Evolutionary conservation across 2,329 filamentous ascomycete species (phyloP), one percentile per base, ranked within the genome.

Genomic region (Aspergillus terreus): DNA sequence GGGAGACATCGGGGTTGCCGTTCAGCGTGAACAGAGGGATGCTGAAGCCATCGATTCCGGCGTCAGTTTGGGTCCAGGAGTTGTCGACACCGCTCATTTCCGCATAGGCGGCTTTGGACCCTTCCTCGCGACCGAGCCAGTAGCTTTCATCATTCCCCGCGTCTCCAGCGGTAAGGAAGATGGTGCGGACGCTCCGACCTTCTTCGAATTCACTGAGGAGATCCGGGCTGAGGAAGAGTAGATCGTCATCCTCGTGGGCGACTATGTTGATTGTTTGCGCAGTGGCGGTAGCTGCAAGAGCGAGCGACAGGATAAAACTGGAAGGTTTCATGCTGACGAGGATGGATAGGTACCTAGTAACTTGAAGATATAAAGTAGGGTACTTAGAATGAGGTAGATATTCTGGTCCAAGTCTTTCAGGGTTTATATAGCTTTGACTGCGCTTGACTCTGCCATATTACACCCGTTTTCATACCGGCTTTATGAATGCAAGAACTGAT

Each of bases 111-210:
- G 55, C 53, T 2, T 47, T 40, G 3, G 55, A 46, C 5, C 57
- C 55, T 11, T 12, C 21, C 41, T 60, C 47, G 2, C 57, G 58
- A n/a, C 43, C 23, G 10, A 10, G 38, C 57, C 58, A 59, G 49
- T 59, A 60, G 27, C 11, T 44, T 11, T 41, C 27, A 19, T 45
- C 55, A 1, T 45, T 17, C 4, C 57, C 58, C 7, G 57, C 55
- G 12, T 60, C 58, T 12, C 58, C 58, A 4, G 58, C 58, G 2
- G 58, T 60, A 15, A 60, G 40, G 42, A 55, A 60, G 48, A 60
- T 33, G 6, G 58, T 59, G 36, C 58, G 57, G 2, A 57, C 30
- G 3, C 36, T 23, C 6, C 43, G 49, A 2, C 57, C 55, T 14
- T 50, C 46, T 2, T 50, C 45, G 9, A 60, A 47, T 7, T 59